Percentiles rank a stretch among this genome's conserved stretches.
Evolutionary conservation across 768 basidiomycete genomes (phyloP).

Genomic region (Tulasnella sp.): DNA sequence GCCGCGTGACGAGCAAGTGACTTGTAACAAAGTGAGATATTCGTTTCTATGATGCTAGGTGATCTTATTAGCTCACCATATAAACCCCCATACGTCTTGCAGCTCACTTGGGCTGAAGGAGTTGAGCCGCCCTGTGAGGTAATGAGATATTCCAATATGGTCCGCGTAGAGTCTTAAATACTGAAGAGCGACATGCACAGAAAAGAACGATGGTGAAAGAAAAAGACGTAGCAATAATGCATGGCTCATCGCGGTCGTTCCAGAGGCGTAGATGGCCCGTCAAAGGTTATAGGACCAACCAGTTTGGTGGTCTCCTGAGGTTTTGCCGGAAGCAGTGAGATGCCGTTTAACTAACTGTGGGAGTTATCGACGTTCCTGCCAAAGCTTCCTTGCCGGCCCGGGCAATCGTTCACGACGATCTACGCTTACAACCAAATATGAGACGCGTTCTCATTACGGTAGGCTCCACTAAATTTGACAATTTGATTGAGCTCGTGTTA

Average conservation of each 20-base stretch:
- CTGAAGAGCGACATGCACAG: slow-evolving; percentile 81
- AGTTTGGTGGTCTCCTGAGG: too few species aligned
- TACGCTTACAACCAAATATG: background rate
- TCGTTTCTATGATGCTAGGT: slow-evolving; percentile 19
- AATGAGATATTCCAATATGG: slow-evolving; percentile 83
- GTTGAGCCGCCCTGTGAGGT: slow-evolving; percentile 62
- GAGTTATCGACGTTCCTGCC: too few species aligned
- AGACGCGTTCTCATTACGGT: slow-evolving; percentile 63
- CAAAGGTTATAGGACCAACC: too few species aligned
- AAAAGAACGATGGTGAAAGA: slow-evolving; percentile 84
- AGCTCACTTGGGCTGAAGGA: slow-evolving; percentile 57
- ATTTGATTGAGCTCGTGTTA: slow-evolving; percentile 49
- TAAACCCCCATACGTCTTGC: slow-evolving; percentile 77
- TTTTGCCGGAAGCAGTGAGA: too few species aligned
- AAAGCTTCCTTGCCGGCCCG: too few species aligned
- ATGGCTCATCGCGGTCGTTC: slow-evolving; percentile 28
- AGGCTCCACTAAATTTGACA: slow-evolving; percentile 78
- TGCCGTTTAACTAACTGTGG: too few species aligned
- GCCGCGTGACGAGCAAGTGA: slow-evolving; percentile 86
- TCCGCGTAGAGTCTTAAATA: slow-evolving; percentile 73
- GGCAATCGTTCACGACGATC: too few species aligned
- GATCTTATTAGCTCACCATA: slow-evolving; percentile 43
- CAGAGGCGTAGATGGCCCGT: too few species aligned
- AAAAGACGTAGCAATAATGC: slow-evolving; percentile 82
- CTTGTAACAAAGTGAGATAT: slow-evolving; percentile 31